Evolutionary conservation across 257 asterid species (phyloP).

Genomic region (Marsdenia floribunda): DNA sequence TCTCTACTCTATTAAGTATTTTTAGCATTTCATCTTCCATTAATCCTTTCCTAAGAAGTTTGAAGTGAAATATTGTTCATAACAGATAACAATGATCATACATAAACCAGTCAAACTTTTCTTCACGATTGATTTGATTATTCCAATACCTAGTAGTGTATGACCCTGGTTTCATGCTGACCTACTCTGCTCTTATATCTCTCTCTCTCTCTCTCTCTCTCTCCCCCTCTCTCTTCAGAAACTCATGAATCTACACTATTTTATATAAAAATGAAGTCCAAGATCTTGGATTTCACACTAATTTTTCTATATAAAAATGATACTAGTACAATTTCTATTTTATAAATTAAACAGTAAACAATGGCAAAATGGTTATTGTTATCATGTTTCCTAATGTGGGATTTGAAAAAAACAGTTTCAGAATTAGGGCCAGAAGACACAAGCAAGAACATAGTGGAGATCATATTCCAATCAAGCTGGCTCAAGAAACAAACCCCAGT

Average conservation of each 20-base stretch:
- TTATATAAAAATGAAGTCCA: background rate
- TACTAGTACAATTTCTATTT: background rate
- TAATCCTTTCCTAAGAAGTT: background rate
- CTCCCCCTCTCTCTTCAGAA: background rate
- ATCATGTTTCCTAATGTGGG: background rate
- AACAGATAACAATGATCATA: background rate
- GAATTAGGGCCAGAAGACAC: slow-evolving; percentile 85
- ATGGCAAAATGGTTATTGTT: background rate
- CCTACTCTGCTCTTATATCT: background rate
- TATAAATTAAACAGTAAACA: background rate
- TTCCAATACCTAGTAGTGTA: slow-evolving; percentile 38
- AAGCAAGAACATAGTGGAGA: slow-evolving; percentile 92
- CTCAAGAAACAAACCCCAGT: slow-evolving; percentile 65
- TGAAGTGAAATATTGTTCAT: background rate
- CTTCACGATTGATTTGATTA: slow-evolving; percentile 29
- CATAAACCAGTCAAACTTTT: slow-evolving; percentile 36
- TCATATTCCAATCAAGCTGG: slow-evolving; percentile 93
- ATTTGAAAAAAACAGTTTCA: slow-evolving; percentile 35
- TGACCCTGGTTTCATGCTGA: slow-evolving; percentile 22
- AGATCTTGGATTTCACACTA: background rate
- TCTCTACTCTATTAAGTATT: background rate
- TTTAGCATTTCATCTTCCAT: background rate
- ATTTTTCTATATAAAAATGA: background rate
- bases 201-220: background rate
- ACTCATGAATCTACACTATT: background rate